Base-by-base conservation (phyloP, 2,329 filamentous ascomycete species). In the Dactylonectria macrodidyma region DNA sequence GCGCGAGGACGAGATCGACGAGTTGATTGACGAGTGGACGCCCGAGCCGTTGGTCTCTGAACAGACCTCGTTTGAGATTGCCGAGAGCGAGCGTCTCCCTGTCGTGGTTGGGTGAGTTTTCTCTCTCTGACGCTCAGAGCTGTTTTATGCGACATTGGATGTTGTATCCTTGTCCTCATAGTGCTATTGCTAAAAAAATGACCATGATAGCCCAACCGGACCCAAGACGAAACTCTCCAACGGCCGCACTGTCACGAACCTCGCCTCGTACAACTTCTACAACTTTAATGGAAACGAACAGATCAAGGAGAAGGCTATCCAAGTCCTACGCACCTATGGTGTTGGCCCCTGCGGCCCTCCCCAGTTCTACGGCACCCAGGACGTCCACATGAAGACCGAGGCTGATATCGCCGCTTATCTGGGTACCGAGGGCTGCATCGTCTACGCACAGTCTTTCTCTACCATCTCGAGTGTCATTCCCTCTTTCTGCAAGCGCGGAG, bases 401-500 rank as follows among this genome's bases (percentile, higher is more conserved):
- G 90, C 93, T 64, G 95, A 98, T 79, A 95, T 99, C 77, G 95
- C 96, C 26, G 89, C 93, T 10, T 97, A 95, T 79, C 83, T 99
- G 30, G 96, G 96, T 26, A 94, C 93, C 1, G 91, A 95, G 62
- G 91, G 92, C 36, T 97, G 94, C 78, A 98, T 99, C 73, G 91
- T 99, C 67, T 99, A 99, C 78, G 93, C 96, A 1, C 96, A 99
- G 79, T 92, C 95, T 4, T 98, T 99, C 80, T 97, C 94, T 30
- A 98, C 96, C 47, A 97, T 98, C 68, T 95, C 93, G n/a, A 95
- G 93, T 79, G 95, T 98, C 24, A 98, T 99, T 69, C 97, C 96
- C 0, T 93, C 95, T 1, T 99, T 99, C 79, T 97, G 93, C 80
- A 99, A 99, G 86, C 90, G 96, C 76, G 96, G 96, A 58, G 96